These are phyloP conservation scores for Diaporthe capsici DNA, from an alignment of 2,329 filamentous ascomycete species.

Conservation along the genomic window DNA sequence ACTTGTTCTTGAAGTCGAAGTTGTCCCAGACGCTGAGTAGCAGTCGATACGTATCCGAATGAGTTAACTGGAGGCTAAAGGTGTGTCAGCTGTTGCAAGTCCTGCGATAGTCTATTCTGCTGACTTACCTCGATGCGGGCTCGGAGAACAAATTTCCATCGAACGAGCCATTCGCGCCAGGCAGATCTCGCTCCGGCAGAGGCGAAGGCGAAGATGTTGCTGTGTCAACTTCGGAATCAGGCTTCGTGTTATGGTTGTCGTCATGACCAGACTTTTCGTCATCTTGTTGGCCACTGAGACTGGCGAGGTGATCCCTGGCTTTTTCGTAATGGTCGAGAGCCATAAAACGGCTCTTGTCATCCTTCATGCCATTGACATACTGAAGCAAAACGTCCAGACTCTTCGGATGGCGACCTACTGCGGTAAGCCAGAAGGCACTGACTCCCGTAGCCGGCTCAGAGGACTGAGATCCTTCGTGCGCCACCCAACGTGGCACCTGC, in stretches of 20 bases:
- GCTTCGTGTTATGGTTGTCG: background rate
- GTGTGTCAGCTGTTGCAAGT: background rate
- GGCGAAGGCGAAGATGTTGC: background rate
- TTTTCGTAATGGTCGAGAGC: background rate
- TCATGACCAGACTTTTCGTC: background rate
- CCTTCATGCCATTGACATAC: background rate
- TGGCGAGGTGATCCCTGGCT: background rate
- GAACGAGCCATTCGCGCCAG: background rate
- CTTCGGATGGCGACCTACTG: background rate
- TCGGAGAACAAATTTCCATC: background rate
- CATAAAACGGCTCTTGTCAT: background rate
- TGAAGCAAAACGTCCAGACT: background rate
- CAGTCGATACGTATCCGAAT: background rate
- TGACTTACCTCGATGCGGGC: background rate
- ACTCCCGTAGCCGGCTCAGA: no score
- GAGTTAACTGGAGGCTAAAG: background rate
- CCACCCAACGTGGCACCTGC: background rate
- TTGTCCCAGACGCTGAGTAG: background rate
- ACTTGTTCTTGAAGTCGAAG: background rate
- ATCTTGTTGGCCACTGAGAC: background rate
- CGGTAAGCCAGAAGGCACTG: background rate
- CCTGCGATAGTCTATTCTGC: no score
- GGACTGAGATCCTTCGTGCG: background rate
- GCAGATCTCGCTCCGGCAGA: no score
- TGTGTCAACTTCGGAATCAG: background rate